These are phyloP conservation scores for Tolypocladium endophyticum DNA, from an alignment of 2,329 filamentous ascomycete species.

Conservation along the genomic window DNA sequence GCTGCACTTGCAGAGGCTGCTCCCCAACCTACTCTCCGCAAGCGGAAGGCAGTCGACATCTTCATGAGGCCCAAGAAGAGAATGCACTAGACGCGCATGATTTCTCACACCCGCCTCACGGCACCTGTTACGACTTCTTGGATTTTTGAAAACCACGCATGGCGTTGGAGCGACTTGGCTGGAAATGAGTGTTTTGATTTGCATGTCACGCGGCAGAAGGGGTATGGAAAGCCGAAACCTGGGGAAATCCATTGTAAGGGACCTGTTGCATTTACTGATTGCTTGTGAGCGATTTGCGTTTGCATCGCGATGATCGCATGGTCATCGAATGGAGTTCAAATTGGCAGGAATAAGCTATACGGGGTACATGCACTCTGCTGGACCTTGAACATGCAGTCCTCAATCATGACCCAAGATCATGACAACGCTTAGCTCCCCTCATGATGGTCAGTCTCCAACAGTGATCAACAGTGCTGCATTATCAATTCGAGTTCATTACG, in stretches of 20 bases:
- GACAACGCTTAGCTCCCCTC: background rate
- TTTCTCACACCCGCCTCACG: background rate
- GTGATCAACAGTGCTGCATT: background rate
- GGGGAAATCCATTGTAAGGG: background rate
- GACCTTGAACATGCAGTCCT: background rate
- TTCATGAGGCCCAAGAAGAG: constrained; percentile 40
- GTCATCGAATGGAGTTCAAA: background rate
- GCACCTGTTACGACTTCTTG: background rate
- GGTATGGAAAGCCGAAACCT: background rate
- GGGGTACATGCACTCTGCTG: background rate
- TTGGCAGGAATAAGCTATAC: background rate
- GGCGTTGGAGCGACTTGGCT: background rate
- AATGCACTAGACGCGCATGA: constrained; percentile 1
- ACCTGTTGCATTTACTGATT: background rate
- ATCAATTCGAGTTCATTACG: background rate
- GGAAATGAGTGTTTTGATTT: background rate
- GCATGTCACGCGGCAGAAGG: background rate
- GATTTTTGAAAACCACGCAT: background rate
- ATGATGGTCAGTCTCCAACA: no score
- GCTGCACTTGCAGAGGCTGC: background rate
- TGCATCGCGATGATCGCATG: background rate
- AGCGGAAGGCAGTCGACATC: constrained; percentile 36
- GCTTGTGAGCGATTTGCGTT: background rate
- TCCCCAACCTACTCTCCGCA: constrained; percentile 14
- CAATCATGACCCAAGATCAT: background rate